These are phyloP conservation scores for Fusarium vanettenii DNA, from an alignment of 2,329 filamentous ascomycete species.

Conservation along the genomic window DNA sequence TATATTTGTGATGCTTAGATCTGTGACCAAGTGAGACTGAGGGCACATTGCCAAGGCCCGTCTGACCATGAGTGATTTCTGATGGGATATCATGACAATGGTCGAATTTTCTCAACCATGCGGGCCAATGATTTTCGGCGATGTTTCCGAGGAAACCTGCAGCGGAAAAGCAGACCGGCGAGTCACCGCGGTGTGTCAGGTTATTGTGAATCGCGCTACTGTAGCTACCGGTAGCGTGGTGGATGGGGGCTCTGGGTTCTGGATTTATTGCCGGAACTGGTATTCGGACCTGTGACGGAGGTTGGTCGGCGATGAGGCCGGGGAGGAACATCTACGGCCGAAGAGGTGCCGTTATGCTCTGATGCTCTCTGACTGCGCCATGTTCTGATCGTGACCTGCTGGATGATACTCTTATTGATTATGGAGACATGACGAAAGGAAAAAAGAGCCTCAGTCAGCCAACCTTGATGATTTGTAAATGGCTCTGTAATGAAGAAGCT, in stretches of 20 bases:
- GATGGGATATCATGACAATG: not conserved
- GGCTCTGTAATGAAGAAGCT: slow-evolving; percentile 11
- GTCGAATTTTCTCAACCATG: not conserved
- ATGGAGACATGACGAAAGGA: slow-evolving; percentile 38
- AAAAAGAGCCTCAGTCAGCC: slow-evolving; percentile 24
- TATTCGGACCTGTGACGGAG: not conserved
- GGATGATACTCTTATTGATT: slow-evolving; percentile 11
- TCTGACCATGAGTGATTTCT: not conserved
- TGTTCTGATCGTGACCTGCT: not conserved
- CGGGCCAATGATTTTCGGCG: not conserved
- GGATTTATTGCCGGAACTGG: not conserved
- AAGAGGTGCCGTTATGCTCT: not conserved
- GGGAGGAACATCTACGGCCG: slow-evolving; percentile 15
- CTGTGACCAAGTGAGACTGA: not conserved
- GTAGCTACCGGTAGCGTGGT: not conserved
- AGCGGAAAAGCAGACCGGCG: not conserved
- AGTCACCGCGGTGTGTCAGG: slow-evolving; percentile 14
- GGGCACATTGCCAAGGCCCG: not conserved
- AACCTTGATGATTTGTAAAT: slow-evolving; percentile 33
- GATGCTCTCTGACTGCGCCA: not conserved
- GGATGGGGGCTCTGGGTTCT: not conserved
- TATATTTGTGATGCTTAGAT: not conserved
- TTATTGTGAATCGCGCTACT: slow-evolving; percentile 6
- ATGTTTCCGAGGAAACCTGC: slow-evolving; percentile 9
- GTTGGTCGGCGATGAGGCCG: slow-evolving; percentile 5